Conservation (phyloP, 1,284 basidiomycete species). For the Austroboletus niveus region DNA sequence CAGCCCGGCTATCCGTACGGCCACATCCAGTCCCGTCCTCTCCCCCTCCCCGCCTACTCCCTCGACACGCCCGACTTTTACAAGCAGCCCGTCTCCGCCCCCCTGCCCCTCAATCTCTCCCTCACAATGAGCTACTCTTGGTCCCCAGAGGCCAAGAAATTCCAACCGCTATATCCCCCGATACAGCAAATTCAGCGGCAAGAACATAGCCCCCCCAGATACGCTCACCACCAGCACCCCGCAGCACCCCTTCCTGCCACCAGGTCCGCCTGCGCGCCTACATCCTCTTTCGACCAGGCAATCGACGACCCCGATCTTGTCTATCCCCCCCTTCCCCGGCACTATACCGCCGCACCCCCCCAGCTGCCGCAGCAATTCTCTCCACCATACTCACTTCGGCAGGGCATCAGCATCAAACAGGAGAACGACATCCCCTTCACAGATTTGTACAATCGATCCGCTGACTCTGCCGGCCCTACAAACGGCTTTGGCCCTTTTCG, state of each 20-base stretch:
- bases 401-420: constrained; percentile 27
- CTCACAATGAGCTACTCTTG: constrained; percentile 33
- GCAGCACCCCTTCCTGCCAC: constrained; percentile 12
- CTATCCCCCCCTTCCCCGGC: constrained; percentile 24
- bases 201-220: constrained; percentile 23
- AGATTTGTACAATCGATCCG: constrained; percentile 26
- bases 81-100: constrained; percentile 35
- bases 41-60: constrained; percentile 25
- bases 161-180: constrained; percentile 37
- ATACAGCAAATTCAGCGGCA: constrained; percentile 32
- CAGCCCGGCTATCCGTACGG: constrained; percentile 23
- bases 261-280: constrained; percentile 13
- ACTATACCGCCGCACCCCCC: constrained; percentile 22
- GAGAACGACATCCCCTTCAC: constrained; percentile 29
- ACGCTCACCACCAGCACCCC: constrained; percentile 15
- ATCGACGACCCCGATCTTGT: constrained; percentile 28
- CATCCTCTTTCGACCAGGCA: constrained; percentile 26
- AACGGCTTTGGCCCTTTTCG: constrained; percentile 22
- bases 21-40: constrained; percentile 23
- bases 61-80: constrained; percentile 26
- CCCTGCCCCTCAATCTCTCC: constrained; percentile 33
- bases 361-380: constrained; percentile 27
- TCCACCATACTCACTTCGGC: constrained; percentile 25
- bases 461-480: constrained; percentile 26
- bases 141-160: constrained; percentile 35